Evolutionary conservation across 2,329 filamentous ascomycete species (phyloP), one percentile per base, ranked within the genome.

Genomic region (Polychaeton citri): DNA sequence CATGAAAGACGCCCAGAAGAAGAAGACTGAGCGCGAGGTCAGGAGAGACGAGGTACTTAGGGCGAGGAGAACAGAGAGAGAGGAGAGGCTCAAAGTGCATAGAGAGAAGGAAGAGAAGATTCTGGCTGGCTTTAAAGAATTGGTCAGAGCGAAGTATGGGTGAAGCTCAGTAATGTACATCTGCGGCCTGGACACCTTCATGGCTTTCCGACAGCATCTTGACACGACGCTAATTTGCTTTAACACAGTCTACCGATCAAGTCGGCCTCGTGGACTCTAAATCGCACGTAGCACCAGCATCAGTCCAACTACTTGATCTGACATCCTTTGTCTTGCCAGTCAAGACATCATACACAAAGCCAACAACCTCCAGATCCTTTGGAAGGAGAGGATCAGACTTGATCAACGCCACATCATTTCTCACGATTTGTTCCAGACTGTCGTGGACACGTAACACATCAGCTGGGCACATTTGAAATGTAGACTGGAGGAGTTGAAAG

Each of bases 11-110:
- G 66, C 75, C 48, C 74, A 84, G 61, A 64, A 72, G 47, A 79
- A 79, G 61, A 92, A 88, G 69, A 84, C 77, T 47, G 86, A 94
- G 58, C 61, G 87, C 35, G 85, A 95, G 66, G 62, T 90, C 12
- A 62, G 84, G 40, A 71, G 82, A 50, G 87, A 95, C 58, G 87
- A 93, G 61, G 69, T 85, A 38, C 62, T 81, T 42, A 63, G 85
- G 51, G 84, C 84, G 8, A 74, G 75, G 52, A 69, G 70, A 41
- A 85, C 76, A 32, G 87, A 95, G 66, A 69, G 86, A 47, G 84
- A 93, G 54, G 81, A 86, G 63, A 71, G 76, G 48, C 53, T 87
- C 35, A 66, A 69, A 48, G 75, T 72, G 45, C 79, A 83, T 58
- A 69, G 73, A 50, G 72, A 74, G 49, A 82, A 85, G 58, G 88